These are phyloP conservation scores for Heritiera littoralis DNA, from an alignment of 345 rosid genomes.

Conservation along the genomic window DNA sequence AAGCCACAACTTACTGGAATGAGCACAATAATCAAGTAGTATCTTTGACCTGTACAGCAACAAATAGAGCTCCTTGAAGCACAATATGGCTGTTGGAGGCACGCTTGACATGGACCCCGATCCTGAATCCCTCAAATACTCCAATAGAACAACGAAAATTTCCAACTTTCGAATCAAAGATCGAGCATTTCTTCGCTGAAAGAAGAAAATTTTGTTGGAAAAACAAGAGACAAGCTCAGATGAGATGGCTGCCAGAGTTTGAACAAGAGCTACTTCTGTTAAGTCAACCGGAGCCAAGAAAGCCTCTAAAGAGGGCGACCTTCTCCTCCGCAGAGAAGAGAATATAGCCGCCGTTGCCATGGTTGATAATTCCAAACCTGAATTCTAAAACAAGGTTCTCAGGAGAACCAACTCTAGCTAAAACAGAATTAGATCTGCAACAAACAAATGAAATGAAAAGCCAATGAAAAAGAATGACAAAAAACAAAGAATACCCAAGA, in stretches of 20 bases:
- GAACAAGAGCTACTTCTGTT: conserved; percentile 61
- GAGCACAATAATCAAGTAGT: conserved; percentile 72
- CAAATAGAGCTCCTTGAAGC: conserved; percentile 85
- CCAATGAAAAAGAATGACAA: background rate
- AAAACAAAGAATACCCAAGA: conserved; percentile 10
- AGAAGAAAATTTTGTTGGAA: conserved; percentile 41
- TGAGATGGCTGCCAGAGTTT: conserved; percentile 62
- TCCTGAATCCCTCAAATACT: conserved; percentile 56
- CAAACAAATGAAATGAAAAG: conserved; percentile 19
- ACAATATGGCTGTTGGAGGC: conserved; percentile 56
- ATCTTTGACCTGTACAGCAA: conserved; percentile 82
- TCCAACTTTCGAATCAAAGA: conserved; percentile 72
- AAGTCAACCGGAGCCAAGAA: conserved; percentile 86
- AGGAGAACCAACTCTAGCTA: background rate
- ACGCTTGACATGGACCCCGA: conserved; percentile 30
- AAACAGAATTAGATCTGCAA: conserved; percentile 20
- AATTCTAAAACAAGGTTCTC: conserved; percentile 18
- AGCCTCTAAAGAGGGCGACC: conserved; percentile 78
- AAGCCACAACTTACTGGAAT: conserved; percentile 89
- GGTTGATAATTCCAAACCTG: background rate
- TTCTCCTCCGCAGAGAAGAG: conserved; percentile 73
- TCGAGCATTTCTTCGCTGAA: conserved; percentile 76
- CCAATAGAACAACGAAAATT: conserved; percentile 61
- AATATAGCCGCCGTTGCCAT: conserved; percentile 91
- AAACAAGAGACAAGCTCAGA: conserved; percentile 58